Evolutionary conservation across 495 filamentous ascomycete genomes (phyloP).

Genomic region (Venustampulla echinocandica): DNA sequence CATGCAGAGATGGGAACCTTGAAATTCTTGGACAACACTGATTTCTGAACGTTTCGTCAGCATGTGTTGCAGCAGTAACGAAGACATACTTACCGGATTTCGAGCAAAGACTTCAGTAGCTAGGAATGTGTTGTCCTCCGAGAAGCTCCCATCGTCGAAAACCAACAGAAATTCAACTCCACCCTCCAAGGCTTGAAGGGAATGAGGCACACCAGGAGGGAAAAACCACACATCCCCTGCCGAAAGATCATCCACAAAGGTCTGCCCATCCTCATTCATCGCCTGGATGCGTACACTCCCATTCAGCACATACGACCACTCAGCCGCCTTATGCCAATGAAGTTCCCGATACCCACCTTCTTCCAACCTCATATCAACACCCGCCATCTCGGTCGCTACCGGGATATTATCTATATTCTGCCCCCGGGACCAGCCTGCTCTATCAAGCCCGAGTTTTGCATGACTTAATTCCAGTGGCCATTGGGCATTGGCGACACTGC

Average conservation of each 20-base stretch:
- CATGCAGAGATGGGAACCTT: constrained; percentile 16
- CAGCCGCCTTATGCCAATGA: constrained; percentile 63
- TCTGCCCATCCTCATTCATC: constrained; percentile 53
- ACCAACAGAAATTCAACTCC: constrained; percentile 63
- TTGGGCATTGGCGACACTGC: constrained; percentile 54
- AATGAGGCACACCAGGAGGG: constrained; percentile 56
- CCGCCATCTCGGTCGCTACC: constrained; percentile 57
- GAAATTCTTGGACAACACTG: constrained; percentile 19
- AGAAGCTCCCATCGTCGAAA: constrained; percentile 62
- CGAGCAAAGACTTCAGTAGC: constrained; percentile 55
- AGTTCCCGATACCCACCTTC: constrained; percentile 59
- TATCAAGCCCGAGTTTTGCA: constrained; percentile 46
- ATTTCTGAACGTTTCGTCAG: constrained; percentile 4
- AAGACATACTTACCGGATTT: constrained; percentile 51
- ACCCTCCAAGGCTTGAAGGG: constrained; percentile 54
- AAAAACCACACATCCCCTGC: constrained; percentile 69
- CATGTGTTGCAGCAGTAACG: constrained; percentile 11
- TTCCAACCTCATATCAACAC: constrained; percentile 69
- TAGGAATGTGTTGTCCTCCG: constrained; percentile 61
- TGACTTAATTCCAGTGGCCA: constrained; percentile 67
- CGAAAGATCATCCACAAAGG: constrained; percentile 56
- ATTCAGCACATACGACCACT: constrained; percentile 60
- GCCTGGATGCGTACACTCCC: constrained; percentile 54
- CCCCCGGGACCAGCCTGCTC: constrained; percentile 62
- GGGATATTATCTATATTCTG: constrained; percentile 57